Conservation (phyloP, 2,329 filamentous ascomycete genomes). For the Endocalyx cinctus region DNA sequence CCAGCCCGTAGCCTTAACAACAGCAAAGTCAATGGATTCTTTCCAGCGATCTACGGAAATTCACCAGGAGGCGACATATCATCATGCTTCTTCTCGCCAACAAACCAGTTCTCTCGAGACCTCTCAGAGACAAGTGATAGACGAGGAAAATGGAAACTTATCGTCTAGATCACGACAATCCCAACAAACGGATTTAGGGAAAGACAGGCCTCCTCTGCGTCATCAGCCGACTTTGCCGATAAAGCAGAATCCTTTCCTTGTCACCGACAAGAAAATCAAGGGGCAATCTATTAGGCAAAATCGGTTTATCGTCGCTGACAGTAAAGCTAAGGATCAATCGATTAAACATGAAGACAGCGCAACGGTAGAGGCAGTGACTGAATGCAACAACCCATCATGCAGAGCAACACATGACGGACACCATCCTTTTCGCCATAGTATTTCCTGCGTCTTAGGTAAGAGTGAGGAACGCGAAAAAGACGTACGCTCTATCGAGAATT, state of each 20-base stretch:
- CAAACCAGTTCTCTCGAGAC: no score
- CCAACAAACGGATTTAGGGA: no score
- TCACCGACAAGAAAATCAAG: constrained; percentile 15
- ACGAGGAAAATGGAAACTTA: no score
- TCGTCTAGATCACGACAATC: no score
- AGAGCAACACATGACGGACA: constrained; percentile 24
- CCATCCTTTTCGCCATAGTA: constrained; percentile 27
- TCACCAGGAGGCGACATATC: no score
- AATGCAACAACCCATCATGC: constrained; percentile 25
- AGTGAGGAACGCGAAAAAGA: constrained; percentile 13
- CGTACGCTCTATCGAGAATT: constrained; percentile 1
- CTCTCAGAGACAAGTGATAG: no score
- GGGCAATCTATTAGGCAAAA: constrained; percentile 12
- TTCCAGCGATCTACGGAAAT: no score
- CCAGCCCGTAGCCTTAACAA: constrained; percentile 3
- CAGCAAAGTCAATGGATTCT: no score
- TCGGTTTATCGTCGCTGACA: constrained; percentile 20
- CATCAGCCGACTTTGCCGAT: constrained; percentile 7
- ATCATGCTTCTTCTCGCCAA: no score
- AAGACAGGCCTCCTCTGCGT: no score
- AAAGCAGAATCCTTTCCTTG: constrained; percentile 18
- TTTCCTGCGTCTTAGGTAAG: constrained; percentile 23
- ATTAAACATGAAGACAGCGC: not conserved
- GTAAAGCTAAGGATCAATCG: constrained; percentile 1
- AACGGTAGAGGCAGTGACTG: constrained; percentile 3